Evolutionary conservation across 768 basidiomycete genomes (phyloP), one percentile per base, ranked within the genome.

Genomic region (Infundibulicybe gibba): DNA sequence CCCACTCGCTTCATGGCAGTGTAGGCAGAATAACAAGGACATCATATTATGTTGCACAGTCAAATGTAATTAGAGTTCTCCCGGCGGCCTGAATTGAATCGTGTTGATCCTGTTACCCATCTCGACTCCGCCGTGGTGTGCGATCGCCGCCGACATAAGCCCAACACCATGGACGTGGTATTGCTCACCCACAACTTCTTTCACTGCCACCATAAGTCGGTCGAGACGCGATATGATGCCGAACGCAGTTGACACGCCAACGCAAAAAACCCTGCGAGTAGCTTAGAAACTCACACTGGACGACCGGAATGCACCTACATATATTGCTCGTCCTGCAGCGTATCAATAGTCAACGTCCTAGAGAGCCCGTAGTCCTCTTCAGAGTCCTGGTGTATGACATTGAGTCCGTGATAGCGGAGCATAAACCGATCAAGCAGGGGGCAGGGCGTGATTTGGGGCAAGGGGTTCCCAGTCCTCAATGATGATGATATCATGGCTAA

Each of bases 361-460:
- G 90, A 89, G 0, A 92, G 68, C 1, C 87, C 87, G 57, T 81
- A 85, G 53, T 87, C 83, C 37, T 86, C 84, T 52, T 89, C 87
- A 0, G 78, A 75, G 33, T 87, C 85, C 50, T 82, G 76, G 30
- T 83, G 76, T 12, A 89, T 77, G 15, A 90, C 74, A 46, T 87
- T 77, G 45, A 87, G 57, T 3, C 85, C 83, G 45, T 85, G 76
- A 42, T 71, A 71, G 44, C 66, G 60, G 25, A 67, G 59, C 62
- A 69, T 65, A 50, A 76, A 80, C 9, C 77, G 63, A 50, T 79
- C 76, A 0, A 78, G 53, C 6, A 80, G 65, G 1, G 83, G 90
- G 54, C 84, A 87, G 0, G 92, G 90, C 2, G 90, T 93, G 45
- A 94, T 87, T 57, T 94, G 91, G 0, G 91, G 91, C 2, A 94